Evolutionary conservation across 306 rosid genomes (phyloP).

Genomic region (Luffa acutangula): DNA sequence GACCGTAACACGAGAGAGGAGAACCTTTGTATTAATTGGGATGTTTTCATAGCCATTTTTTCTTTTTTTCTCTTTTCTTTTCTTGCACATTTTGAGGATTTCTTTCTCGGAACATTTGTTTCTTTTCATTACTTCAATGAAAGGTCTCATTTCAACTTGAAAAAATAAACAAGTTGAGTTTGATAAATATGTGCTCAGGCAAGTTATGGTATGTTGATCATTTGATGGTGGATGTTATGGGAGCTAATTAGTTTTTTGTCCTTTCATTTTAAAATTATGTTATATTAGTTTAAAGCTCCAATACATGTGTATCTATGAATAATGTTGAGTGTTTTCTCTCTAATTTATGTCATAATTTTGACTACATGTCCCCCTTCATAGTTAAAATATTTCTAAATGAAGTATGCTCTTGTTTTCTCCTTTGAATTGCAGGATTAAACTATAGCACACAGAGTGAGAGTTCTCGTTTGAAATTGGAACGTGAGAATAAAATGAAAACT

Average conservation of each 20-base stretch:
- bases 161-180: no score
- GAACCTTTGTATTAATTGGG: no score
- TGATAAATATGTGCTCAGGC: neutral
- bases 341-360: neutral
- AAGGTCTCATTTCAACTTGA: no score
- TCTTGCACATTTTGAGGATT: no score
- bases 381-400: neutral
- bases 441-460: constrained; percentile 42
- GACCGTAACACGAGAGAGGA: no score
- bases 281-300: neutral
- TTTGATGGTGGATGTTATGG: neutral
- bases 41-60: no score
- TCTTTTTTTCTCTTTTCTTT: no score
- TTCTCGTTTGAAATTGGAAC: constrained; percentile 40
- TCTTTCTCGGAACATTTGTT: no score
- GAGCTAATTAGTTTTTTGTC: neutral
- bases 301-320: neutral
- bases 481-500: constrained; percentile 37
- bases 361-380: neutral
- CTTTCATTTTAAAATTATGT: neutral
- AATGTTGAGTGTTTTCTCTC: neutral
- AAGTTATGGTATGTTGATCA: neutral
- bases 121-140: no score
- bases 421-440: constrained; percentile 35
- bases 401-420: constrained; percentile 1